Evolutionary conservation across 176 grass and related monocot species (phyloP), one percentile per base, ranked within the genome.

Genomic region (Dactylis glomerata): DNA sequence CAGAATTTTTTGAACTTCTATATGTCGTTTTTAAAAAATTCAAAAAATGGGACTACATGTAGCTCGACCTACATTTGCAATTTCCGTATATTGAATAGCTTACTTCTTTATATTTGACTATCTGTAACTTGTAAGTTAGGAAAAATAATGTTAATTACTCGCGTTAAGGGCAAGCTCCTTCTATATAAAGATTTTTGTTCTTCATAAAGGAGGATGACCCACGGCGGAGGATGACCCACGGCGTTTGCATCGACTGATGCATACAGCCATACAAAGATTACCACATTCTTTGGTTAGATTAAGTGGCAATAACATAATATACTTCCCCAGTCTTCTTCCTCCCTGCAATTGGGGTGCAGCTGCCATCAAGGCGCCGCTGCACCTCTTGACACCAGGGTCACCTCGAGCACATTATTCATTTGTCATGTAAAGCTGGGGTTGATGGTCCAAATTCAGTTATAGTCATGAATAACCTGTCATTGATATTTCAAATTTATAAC

Each of bases 401-500:
- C 37, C 69, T 2, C 23, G 11, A 46, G 41, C 69, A 73, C 1
- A 46, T 24, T 27, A 46, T 28, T 3, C 3, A 40, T 28, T 73
- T 73, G 23, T 73, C 69, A 46, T 46, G 23, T 28, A 46, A 79
- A 26, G 30, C 31, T 57, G 31, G n/a, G 68, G 36, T 3, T 56
- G 45, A 10, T 23, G 37, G 10, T 30, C 15, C 10, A 46, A 44
- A 34, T n/a, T 66, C 54, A 78, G 38, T 40, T 41, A 42, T 17
- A 31, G 24, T 4, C 0, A 3, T 17, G 16, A 77, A 71, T 83
- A 28, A 31, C 1, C 23, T 76, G 10, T 8, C 16, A 55, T 61
- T 32, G 55, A 59, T 30, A 86, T 7, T 51, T 56, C 9, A 86
- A 82, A 89, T 20, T 72, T 62, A 52, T 15, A 81, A 17, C 9